A percentile compares a stretch with the other conserved stretches of the same genome.
Conservation (phyloP, 306 rosid genomes). For the Rubus parviflorus region DNA sequence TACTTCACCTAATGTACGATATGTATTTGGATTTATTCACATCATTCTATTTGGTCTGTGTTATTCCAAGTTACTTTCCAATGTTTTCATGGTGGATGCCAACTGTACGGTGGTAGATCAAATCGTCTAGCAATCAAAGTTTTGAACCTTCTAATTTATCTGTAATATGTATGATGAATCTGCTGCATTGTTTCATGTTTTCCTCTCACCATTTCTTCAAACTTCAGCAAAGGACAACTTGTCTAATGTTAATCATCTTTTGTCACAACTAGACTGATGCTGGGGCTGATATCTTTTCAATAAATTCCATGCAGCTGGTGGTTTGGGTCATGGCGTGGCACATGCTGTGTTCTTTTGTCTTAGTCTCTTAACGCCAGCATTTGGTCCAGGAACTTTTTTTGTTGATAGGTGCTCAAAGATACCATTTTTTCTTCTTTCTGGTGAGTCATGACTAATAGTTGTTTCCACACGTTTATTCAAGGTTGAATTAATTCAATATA, state of each 20-base stretch:
- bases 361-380: slow-evolving; percentile 91
- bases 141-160: background rate
- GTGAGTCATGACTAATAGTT: slow-evolving; percentile 41
- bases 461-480: slow-evolving; percentile 16
- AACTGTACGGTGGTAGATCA: background rate
- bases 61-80: background rate
- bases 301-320: slow-evolving; percentile 71
- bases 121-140: background rate
- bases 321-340: slow-evolving; percentile 92
- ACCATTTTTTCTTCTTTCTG: slow-evolving; percentile 91
- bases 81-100: background rate
- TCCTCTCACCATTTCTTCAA: background rate
- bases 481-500: background rate
- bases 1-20: background rate
- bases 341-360: slow-evolving; percentile 98
- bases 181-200: background rate
- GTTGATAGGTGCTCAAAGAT: slow-evolving; percentile 70
- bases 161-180: background rate
- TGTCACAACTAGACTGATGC: background rate
- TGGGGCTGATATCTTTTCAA: slow-evolving; percentile 21
- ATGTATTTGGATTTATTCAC: background rate
- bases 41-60: background rate
- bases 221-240: background rate
- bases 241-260: background rate
- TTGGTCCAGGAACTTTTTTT: slow-evolving; percentile 89